Base-by-base conservation (phyloP, 139 green algal species). In the Auxenochlorella pyrenoidosa region DNA sequence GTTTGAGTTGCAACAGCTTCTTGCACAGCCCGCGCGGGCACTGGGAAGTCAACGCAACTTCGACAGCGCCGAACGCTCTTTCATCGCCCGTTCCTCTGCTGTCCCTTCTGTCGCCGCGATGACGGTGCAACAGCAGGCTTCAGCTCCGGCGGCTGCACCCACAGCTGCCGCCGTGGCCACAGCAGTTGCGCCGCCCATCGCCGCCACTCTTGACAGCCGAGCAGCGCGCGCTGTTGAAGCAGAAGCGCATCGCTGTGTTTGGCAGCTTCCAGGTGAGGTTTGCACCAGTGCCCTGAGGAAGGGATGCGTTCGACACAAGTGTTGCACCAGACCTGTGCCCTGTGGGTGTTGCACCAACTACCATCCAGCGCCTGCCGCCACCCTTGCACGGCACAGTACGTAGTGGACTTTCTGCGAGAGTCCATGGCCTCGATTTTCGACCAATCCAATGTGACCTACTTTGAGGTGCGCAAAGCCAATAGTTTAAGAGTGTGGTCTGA, bases 401-500 rank as follows among this genome's bases (percentile, higher is more conserved):
- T 90, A 13, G 22, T 86, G 26, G 82, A 90, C 41, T 90, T 90
- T 58, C 32, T 90, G n/a, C 32, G 76, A 32, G 58, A 87, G 22
- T 63, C 66, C 30, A 32, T 90, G 44, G n/a, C 44, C 18, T 22
- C 28, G 3, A 47, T 70, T 1, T 90, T 90, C 43, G 43, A 81
- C 4, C 22, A 81, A 21, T 19, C 15, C 54, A 63, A 63, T 65
- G 72, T 32, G 15, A 32, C 44, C 75, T 26, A 6, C 5, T n/a
- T 60, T 81, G 75, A 65, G 30, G 26, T 59, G 21, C 26, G 43
- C 30, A 21, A 10, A 58, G 16, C 43, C 12, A 32, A 26, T 24
- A 1, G 43, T 80, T 58, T 38, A 5, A 6, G 10, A 6, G 10
- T 54, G 47, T 54, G 47, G 47, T 54, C 47, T 10, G 47, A 54